Conservation (phyloP, 768 basidiomycete species). For the Mrakia blollopis region DNA sequence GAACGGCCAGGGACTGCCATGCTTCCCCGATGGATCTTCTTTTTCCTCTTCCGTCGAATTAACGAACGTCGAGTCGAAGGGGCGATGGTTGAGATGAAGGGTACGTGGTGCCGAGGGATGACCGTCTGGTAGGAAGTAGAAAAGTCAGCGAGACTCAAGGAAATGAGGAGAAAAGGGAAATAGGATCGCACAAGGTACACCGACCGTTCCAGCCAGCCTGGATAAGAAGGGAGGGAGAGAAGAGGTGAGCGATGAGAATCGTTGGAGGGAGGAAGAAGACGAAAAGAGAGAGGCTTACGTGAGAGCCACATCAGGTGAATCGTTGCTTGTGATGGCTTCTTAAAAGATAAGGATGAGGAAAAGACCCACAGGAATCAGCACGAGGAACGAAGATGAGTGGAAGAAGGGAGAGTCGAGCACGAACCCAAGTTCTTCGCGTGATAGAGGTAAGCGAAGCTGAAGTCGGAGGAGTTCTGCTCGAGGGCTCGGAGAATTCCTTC, state of each 20-base stretch:
- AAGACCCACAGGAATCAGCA: neutral
- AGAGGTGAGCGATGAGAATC: neutral
- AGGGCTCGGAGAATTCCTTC: neutral
- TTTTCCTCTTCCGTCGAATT: neutral
- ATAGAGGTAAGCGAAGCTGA: slow-evolving; percentile 24
- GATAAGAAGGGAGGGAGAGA: neutral
- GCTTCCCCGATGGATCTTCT: slow-evolving; percentile 4
- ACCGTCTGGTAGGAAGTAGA: neutral
- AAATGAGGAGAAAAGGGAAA: neutral
- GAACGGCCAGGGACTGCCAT: slow-evolving; percentile 27
- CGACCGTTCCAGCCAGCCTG: slow-evolving; percentile 20
- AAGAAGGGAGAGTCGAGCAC: neutral
- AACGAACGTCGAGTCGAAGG: slow-evolving; percentile 7
- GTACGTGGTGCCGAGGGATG: slow-evolving; percentile 17
- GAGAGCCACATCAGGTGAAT: neutral
- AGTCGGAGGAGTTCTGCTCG: slow-evolving; percentile 18
- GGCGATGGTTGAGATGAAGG: slow-evolving; percentile 17
- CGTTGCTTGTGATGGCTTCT: neutral
- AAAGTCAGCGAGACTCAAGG: neutral
- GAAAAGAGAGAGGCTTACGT: neutral
- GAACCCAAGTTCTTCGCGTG: slow-evolving; percentile 13
- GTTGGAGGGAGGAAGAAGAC: no score
- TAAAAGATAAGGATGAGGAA: neutral
- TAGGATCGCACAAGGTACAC: neutral
- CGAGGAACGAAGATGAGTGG: neutral